Conservation (phyloP, 345 rosid genomes). For the Eutrema yunnanense region DNA sequence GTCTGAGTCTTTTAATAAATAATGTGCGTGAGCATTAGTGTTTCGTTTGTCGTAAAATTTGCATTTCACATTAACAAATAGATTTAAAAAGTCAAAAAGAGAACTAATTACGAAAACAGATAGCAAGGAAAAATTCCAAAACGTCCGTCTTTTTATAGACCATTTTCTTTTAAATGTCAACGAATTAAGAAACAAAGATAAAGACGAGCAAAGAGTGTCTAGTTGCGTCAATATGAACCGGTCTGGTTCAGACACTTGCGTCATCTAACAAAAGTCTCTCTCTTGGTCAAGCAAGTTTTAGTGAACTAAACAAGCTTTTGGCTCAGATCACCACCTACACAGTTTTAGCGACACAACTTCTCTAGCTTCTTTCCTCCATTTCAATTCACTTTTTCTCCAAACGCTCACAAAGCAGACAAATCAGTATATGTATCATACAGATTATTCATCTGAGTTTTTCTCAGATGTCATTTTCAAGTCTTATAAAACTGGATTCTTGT, state of each 20-base stretch:
- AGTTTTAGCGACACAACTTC: neutral
- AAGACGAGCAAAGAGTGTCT: neutral
- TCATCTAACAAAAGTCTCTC: conserved; percentile 6
- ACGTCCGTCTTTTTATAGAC: neutral
- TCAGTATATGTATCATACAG: too few species aligned
- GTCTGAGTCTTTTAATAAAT: neutral
- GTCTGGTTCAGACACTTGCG: neutral
- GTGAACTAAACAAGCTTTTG: neutral
- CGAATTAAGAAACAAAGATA: neutral
- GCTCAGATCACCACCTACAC: conserved; percentile 21
- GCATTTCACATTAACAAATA: neutral
- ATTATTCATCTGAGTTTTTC: neutral
- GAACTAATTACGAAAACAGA: neutral
- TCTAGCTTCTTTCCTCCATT: too few species aligned
- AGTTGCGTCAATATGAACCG: neutral
- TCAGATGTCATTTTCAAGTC: neutral
- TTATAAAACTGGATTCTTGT: neutral
- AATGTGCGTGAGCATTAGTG: neutral
- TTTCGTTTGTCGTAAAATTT: neutral
- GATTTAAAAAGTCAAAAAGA: neutral
- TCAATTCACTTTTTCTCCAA: too few species aligned
- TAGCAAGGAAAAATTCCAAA: neutral
- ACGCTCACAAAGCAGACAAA: too few species aligned
- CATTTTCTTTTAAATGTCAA: conserved; percentile 3
- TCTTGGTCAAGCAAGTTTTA: neutral